phyloP scores from a whole-genome alignment of 441 rosid species.

The Theobroma grandiflorum region DNA sequence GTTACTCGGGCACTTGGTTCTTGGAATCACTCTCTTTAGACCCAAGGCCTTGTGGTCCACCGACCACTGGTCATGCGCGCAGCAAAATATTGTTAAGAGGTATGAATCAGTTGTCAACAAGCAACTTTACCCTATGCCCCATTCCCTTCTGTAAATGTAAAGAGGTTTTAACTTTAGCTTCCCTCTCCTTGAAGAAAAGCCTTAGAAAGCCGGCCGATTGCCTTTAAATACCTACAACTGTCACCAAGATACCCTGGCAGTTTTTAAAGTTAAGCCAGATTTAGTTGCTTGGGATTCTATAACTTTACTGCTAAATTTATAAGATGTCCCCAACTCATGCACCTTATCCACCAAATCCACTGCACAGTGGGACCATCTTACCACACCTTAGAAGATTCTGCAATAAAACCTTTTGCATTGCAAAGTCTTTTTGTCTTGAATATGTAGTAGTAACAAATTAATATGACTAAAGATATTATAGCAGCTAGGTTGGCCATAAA shows the following conservation, averaged over 20 bases:
- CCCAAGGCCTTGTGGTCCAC: not conserved
- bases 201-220: not conserved
- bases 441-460: slow-evolving; percentile 28
- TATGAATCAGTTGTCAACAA: not conserved
- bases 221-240: not conserved
- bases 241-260: slow-evolving; percentile 1
- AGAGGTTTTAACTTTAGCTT: slow-evolving; percentile 1
- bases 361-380: slow-evolving; percentile 27
- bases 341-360: slow-evolving; percentile 23
- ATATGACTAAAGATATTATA: slow-evolving; percentile 25
- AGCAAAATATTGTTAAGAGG: slow-evolving; percentile 14
- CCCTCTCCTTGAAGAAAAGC: slow-evolving; percentile 20
- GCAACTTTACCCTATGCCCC: slow-evolving; percentile 15
- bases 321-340: slow-evolving; percentile 22
- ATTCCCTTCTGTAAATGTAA: not conserved
- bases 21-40: slow-evolving; percentile 14
- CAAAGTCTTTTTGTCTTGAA: slow-evolving; percentile 22
- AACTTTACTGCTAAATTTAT: slow-evolving; percentile 15
- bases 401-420: slow-evolving; percentile 22
- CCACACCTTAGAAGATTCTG: slow-evolving; percentile 23
- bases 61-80: not conserved
- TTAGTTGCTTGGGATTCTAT: slow-evolving; percentile 21
- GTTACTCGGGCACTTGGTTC: slow-evolving; percentile 4
- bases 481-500: slow-evolving; percentile 41
- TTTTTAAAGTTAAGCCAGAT: slow-evolving; percentile 5